phyloP scores from a whole-genome alignment of 2,329 filamentous ascomycete genomes.

The Aspergillus sp. region DNA sequence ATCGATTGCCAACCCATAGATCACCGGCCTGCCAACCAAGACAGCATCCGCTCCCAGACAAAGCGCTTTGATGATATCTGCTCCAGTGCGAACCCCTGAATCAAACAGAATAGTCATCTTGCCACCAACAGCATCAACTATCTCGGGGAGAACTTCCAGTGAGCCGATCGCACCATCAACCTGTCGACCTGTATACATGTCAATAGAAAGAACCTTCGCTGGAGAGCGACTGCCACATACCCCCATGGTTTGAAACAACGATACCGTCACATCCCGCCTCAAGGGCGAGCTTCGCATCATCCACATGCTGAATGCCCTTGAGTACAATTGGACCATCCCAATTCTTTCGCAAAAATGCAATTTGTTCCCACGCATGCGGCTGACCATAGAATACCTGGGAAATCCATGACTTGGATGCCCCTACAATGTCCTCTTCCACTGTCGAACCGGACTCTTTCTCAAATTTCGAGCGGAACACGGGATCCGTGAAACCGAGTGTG shows the following conservation, averaged over 20 bases:
- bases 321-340: conserved; percentile 67
- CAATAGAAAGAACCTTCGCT: not conserved
- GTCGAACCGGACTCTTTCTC: conserved; percentile 50
- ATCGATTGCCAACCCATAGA: conserved; percentile 59
- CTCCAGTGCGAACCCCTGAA: conserved; percentile 52
- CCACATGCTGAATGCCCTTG: conserved; percentile 59
- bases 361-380: conserved; percentile 62
- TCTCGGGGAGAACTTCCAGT: conserved; percentile 58
- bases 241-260: conserved; percentile 57
- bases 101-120: conserved; percentile 54
- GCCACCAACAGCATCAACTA: conserved; percentile 60
- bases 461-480: conserved; percentile 63
- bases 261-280: conserved; percentile 53
- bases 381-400: conserved; percentile 54
- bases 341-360: conserved; percentile 58
- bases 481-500: conserved; percentile 66
- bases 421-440: conserved; percentile 51
- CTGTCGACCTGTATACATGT: conserved; percentile 41
- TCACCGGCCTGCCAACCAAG: conserved; percentile 58
- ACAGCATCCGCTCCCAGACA: conserved; percentile 60
- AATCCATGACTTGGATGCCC: conserved; percentile 58
- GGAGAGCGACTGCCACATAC: conserved; percentile 23
- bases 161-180: conserved; percentile 54
- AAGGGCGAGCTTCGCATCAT: conserved; percentile 49
- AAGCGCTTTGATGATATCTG: conserved; percentile 55